Base-by-base conservation (phyloP, 2,329 filamentous ascomycete genomes). In the Penicillium sp. region DNA sequence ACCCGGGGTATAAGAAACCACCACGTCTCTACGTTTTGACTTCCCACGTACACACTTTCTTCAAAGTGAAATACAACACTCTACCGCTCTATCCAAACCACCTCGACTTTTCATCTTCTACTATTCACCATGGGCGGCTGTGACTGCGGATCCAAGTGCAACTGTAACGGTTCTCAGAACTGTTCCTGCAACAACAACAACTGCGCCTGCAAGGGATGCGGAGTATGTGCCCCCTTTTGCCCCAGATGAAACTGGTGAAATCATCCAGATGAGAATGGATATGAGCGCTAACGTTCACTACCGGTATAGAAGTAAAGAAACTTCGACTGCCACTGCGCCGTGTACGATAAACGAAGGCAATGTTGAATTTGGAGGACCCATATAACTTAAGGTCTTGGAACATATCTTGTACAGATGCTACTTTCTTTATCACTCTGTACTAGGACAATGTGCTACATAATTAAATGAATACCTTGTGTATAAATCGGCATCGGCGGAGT, bases 151-250 rank as follows among this genome's bases (percentile, higher is more conserved):
- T 52, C 54, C n/a, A 59, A 44, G 39, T 69, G 67, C 45, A 53
- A 43, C 49, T 69, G 67, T 51, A 51, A 49, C 10, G 67, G 66
- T 43, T 47, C 61, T 16, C 55, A 61, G 37, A 55, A 40, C 46
- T 69, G 67, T 52, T 60, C 61, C 46, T 69, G 67, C 49, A 56
- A 57, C 36, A 57, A 59, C 45, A 57, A 16, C 31, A 20, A 52
- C 49, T 69, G 67, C 50, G 41, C 56, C 54, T 69, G 67, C 60
- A 63, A 66, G 59, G 59, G 60, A 58, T 69, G 67, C 54, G 65
- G 65, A 60, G 67, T 69, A 69, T 56, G 66, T 65, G 46, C 50
- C 32, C 39, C 14, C 9, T 23, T 37, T 40, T 3, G 26, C 23
- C 22, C 20, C 6, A 6, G 31, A 27, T n/a, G 36, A 31, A 26